Percentiles rank a stretch among this genome's conserved stretches.
phyloP scores from a whole-genome alignment of 1,284 basidiomycete species.

The Calocybe gambosa region DNA sequence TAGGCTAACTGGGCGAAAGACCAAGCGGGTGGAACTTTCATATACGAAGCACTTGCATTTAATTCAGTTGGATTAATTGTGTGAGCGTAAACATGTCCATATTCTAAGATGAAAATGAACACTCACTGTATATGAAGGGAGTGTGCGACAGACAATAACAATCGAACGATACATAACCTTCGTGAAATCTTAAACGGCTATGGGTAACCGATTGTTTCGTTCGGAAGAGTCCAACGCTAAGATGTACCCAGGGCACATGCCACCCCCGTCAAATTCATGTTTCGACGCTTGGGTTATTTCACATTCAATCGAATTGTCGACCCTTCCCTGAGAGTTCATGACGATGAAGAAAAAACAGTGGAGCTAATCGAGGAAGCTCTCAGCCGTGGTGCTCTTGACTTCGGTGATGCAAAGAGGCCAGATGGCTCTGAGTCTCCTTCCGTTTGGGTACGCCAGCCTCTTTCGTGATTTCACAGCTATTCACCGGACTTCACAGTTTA shows the following conservation, averaged over 20 bases:
- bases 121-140: slow-evolving; percentile 44
- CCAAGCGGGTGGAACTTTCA: slow-evolving; percentile 43
- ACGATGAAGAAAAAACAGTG: slow-evolving; percentile 30
- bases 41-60: slow-evolving; percentile 70
- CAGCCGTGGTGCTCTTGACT: slow-evolving; percentile 50
- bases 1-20: slow-evolving; percentile 50
- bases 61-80: slow-evolving; percentile 71
- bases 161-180: slow-evolving; percentile 62
- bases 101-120: background rate
- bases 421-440: slow-evolving; percentile 2
- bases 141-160: slow-evolving; percentile 70
- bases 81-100: slow-evolving; percentile 38
- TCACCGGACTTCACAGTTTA: slow-evolving; percentile 36
- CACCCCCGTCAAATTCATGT: slow-evolving; percentile 74
- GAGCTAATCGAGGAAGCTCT: slow-evolving; percentile 45
- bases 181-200: slow-evolving; percentile 55
- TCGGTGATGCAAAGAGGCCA: slow-evolving; percentile 28
- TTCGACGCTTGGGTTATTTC: slow-evolving; percentile 63
- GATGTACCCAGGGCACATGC: slow-evolving; percentile 52
- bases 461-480: background rate
- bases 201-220: slow-evolving; percentile 35
- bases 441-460: slow-evolving; percentile 6
- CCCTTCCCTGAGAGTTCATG: background rate
- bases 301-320: slow-evolving; percentile 40
- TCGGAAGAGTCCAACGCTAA: background rate